These are phyloP conservation scores for Chlamydomonas incerta DNA, from an alignment of 139 green algal genomes.

Conservation along the genomic window DNA sequence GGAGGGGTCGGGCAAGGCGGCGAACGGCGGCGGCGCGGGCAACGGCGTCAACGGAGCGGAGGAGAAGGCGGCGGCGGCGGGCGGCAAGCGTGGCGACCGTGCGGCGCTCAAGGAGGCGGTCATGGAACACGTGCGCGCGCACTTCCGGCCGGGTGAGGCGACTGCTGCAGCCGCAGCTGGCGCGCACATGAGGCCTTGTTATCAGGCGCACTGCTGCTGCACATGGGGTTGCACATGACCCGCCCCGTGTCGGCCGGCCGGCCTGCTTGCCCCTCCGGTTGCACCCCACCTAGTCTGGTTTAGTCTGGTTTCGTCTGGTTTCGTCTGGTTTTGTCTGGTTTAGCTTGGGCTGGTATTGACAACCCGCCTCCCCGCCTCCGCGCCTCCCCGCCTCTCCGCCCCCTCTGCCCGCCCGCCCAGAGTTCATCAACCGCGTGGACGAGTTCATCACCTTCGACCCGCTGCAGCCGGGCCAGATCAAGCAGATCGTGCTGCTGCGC, in stretches of 20 bases:
- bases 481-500: constrained; percentile 84
- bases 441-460: constrained; percentile 98
- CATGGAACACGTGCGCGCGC: constrained; percentile 77
- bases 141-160: constrained; percentile 71
- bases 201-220: too few species aligned
- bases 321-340: too few species aligned
- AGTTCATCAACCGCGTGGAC: constrained; percentile 98
- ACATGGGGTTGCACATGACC: too few species aligned
- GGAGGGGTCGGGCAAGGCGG: too few species aligned
- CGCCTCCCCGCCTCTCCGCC: not conserved
- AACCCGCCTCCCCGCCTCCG: not conserved
- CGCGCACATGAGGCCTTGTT: too few species aligned
- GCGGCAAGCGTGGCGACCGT: not conserved
- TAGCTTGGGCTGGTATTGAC: too few species aligned
- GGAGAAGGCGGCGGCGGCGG: not conserved
- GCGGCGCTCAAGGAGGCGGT: constrained; percentile 51
- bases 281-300: too few species aligned
- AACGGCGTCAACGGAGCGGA: too few species aligned
- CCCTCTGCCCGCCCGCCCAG: constrained; percentile 78
- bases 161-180: too few species aligned
- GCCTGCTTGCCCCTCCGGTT: not conserved
- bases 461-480: constrained; percentile 86
- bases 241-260: too few species aligned
- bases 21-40: too few species aligned
- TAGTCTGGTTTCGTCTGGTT: too few species aligned